Evolutionary conservation across 257 asterid species (phyloP).

Genomic region (Datura wrightii): DNA sequence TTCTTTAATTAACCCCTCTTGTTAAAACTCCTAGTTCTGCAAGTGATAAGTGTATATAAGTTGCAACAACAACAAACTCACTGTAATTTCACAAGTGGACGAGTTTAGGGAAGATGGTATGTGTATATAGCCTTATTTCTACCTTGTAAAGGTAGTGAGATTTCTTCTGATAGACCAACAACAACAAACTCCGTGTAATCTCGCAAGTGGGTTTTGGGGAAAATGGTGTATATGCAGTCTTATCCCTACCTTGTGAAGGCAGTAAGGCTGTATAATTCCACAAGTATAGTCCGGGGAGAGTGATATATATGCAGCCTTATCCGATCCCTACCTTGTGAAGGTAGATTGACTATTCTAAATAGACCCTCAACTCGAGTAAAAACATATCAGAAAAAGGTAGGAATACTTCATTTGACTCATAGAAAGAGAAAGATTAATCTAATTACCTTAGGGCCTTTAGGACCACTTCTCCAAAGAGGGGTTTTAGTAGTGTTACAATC

Average conservation of each 20-base stretch:
- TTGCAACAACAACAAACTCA: neutral
- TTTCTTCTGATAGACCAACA: too few species aligned
- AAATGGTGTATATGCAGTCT: neutral
- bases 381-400: neutral
- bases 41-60: neutral
- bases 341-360: neutral
- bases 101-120: too few species aligned
- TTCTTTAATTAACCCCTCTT: neutral
- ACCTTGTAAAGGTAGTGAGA: neutral
- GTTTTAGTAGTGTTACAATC: slow-evolving; percentile 96
- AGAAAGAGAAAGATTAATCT: neutral
- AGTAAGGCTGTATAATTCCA: neutral
- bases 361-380: neutral
- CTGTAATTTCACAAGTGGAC: too few species aligned
- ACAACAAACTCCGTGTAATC: too few species aligned
- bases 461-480: slow-evolving; percentile 99
- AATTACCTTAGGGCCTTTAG: slow-evolving; percentile 93
- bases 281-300: neutral
- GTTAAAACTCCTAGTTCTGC: neutral
- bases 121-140: neutral
- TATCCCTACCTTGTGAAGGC: neutral
- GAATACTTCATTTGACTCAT: neutral
- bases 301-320: neutral
- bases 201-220: too few species aligned
- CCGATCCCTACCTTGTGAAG: neutral